phyloP scores from a whole-genome alignment of 192 early-diverging fungal species.

The Phycomyces nitens region DNA sequence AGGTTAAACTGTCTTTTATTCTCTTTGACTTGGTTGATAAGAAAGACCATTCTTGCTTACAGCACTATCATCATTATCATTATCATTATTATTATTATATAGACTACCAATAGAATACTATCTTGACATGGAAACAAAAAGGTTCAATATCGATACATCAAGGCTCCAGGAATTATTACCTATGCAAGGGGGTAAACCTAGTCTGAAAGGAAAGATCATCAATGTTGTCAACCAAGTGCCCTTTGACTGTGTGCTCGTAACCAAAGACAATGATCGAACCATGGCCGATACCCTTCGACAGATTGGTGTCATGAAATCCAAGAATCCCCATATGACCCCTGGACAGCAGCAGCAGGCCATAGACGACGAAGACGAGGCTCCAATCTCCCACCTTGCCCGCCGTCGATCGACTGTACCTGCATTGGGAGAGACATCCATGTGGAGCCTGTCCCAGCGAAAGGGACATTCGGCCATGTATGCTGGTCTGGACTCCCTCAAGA shows the following conservation, averaged over 20 bases:
- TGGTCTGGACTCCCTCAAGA: constrained; percentile 67
- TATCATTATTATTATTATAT: too few relatives aligned
- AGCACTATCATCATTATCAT: too few relatives aligned
- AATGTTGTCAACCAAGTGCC: constrained; percentile 53
- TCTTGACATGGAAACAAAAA: not conserved
- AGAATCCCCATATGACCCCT: not conserved
- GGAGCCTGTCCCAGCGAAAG: constrained; percentile 41
- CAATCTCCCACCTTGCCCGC: constrained; percentile 25
- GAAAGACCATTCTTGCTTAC: too few relatives aligned
- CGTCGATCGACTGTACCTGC: constrained; percentile 15
- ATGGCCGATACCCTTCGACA: too few relatives aligned
- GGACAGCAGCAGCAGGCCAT: too few relatives aligned
- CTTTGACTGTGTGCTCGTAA: constrained; percentile 21
- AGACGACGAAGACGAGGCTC: constrained; percentile 6
- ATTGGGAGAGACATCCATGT: constrained; percentile 20
- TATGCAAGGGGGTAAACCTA: not conserved
- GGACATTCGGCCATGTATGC: constrained; percentile 91
- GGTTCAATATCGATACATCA: not conserved
- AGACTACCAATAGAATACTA: not conserved
- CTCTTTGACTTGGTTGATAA: too few relatives aligned
- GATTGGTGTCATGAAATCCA: not conserved
- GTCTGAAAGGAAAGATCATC: constrained; percentile 37
- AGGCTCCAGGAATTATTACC: not conserved
- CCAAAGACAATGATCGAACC: not conserved
- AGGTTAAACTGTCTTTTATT: too few relatives aligned